phyloP scores from a whole-genome alignment of 306 rosid genomes.

The Crataegus laevigata region DNA sequence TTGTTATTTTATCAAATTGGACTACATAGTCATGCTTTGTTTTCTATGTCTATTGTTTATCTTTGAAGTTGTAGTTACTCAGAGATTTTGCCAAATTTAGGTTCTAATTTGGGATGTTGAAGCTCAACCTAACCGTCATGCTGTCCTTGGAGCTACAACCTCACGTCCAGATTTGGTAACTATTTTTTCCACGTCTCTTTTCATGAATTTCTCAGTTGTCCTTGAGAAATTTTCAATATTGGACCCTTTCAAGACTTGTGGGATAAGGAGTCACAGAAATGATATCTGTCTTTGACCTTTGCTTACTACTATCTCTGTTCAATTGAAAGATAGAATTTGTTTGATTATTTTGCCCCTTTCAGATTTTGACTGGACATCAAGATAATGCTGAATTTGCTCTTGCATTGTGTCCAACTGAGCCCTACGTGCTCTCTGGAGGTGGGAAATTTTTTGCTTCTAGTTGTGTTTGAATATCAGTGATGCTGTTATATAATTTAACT shows the following conservation, averaged over 20 bases:
- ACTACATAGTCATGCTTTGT: background rate
- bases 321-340: background rate
- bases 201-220: background rate
- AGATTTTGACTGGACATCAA: constrained; percentile 96
- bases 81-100: constrained; percentile 29
- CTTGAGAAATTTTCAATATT: background rate
- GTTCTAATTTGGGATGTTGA: constrained; percentile 98
- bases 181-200: background rate
- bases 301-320: background rate
- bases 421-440: constrained; percentile 98
- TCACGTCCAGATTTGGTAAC: constrained; percentile 97
- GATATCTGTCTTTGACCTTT: background rate
- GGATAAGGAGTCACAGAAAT: background rate
- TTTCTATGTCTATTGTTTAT: constrained; percentile 3
- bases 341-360: constrained; percentile 14
- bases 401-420: constrained; percentile 99
- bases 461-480: background rate
- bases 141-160: constrained; percentile 87
- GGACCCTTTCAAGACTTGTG: background rate
- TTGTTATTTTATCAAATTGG: background rate
- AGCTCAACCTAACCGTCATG: constrained; percentile 94
- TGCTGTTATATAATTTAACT: background rate
- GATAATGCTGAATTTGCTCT: constrained; percentile 99
- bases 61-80: background rate
- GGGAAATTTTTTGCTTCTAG: background rate